phyloP scores from a whole-genome alignment of 441 rosid species.

The Gossypium laxum region DNA sequence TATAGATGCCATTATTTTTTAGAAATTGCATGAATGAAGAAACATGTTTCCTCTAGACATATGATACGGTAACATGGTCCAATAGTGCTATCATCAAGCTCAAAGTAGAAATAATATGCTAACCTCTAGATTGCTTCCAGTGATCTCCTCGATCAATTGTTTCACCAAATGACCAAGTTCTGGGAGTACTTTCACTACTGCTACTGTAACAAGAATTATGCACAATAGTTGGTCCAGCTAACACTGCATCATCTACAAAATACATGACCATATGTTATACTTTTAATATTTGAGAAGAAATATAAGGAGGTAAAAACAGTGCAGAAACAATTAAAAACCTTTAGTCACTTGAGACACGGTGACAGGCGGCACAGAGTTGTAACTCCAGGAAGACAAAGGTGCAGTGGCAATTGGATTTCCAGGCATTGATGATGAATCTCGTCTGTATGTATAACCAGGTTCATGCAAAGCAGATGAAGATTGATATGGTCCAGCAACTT shows the following conservation, averaged over 20 bases:
- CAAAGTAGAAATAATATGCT: conserved; percentile 13
- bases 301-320: background rate
- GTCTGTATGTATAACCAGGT: conserved; percentile 27
- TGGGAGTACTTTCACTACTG: conserved; percentile 50
- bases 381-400: conserved; percentile 41
- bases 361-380: conserved; percentile 25
- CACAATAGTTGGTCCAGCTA: conserved; percentile 24
- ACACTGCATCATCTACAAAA: conserved; percentile 31
- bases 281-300: background rate
- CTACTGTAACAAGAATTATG: conserved; percentile 39
- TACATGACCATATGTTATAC: background rate
- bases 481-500: conserved; percentile 32
- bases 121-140: conserved; percentile 52
- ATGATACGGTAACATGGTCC: background rate
- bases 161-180: conserved; percentile 33
- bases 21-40: background rate
- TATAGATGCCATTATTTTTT: background rate
- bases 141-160: conserved; percentile 33
- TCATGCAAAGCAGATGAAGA: conserved; percentile 44
- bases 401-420: conserved; percentile 27
- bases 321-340: conserved; percentile 29
- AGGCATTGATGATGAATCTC: conserved; percentile 36
- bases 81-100: background rate
- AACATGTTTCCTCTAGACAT: background rate
- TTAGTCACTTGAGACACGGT: conserved; percentile 29